A percentile compares a stretch with the other conserved stretches of the same genome.
phyloP scores from a whole-genome alignment of 2,329 filamentous ascomycete genomes.

The Alternaria postmessia region DNA sequence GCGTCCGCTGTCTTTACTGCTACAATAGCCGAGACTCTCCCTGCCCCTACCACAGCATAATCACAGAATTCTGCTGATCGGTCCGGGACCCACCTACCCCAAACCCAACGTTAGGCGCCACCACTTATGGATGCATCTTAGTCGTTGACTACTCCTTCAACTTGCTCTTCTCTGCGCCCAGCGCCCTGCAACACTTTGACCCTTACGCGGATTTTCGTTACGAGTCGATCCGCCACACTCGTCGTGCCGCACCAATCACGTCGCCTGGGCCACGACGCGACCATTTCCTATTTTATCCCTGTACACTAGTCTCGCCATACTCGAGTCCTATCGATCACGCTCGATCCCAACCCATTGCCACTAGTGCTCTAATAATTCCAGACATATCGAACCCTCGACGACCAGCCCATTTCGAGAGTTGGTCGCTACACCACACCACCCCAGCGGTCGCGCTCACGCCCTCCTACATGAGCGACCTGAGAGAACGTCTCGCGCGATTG shows the following conservation, averaged over 20 bases:
- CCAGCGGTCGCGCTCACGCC: conserved; percentile 14
- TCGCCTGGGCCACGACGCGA: conserved; percentile 18
- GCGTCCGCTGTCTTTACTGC: conserved; percentile 27
- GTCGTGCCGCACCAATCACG: conserved; percentile 38
- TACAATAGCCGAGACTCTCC: conserved; percentile 29
- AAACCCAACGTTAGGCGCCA: conserved; percentile 28
- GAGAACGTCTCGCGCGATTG: conserved; percentile 74
- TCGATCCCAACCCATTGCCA: conserved; percentile 24
- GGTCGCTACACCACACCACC: conserved; percentile 16
- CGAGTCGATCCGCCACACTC: conserved; percentile 35
- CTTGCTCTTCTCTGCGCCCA: conserved; percentile 49
- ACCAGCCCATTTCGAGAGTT: conserved; percentile 6
- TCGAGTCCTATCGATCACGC: conserved; percentile 15
- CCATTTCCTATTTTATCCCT: conserved; percentile 44
- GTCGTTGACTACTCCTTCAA: conserved; percentile 27
- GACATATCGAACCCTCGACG: conserved; percentile 58
- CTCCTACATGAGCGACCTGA: conserved; percentile 70
- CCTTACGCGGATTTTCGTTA: conserved; percentile 43
- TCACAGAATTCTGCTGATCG: conserved; percentile 35
- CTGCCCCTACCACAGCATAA: conserved; percentile 32
- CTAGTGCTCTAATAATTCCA: conserved; percentile 34
- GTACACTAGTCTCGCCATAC: conserved; percentile 34
- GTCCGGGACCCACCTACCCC: conserved; percentile 38
- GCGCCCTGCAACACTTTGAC: conserved; percentile 52
- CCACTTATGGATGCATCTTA: conserved; percentile 43